Percentiles rank a stretch among this genome's conserved stretches.
These are phyloP conservation scores for Camellia oleifera DNA, from an alignment of 179 eudicot species.

Conservation along the genomic window DNA sequence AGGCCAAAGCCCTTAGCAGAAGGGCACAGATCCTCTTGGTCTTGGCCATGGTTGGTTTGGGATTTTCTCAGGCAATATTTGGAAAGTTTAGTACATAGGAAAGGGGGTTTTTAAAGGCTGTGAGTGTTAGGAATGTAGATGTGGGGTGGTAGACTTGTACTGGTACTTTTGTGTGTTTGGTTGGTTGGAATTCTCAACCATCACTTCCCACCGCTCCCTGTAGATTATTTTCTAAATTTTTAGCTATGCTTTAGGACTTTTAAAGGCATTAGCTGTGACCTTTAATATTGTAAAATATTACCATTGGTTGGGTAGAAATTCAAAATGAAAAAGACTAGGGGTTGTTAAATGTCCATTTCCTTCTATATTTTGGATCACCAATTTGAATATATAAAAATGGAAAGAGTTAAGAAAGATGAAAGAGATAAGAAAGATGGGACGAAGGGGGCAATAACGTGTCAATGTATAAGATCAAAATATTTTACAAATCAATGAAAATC, in stretches of 20 bases:
- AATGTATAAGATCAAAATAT: too few relatives aligned
- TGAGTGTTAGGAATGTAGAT: background rate
- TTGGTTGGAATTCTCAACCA: slow-evolving; percentile 3
- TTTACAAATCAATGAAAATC: too few relatives aligned
- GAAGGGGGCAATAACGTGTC: too few relatives aligned
- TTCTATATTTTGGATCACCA: background rate
- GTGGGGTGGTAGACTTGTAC: slow-evolving; percentile 8
- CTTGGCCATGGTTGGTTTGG: slow-evolving; percentile 29
- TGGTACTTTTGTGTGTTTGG: background rate
- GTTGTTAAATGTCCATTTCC: background rate
- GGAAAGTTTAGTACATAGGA: background rate
- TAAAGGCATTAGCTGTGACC: background rate
- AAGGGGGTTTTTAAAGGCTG: background rate
- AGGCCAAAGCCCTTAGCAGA: slow-evolving; percentile 40
- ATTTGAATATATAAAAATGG: too few relatives aligned
- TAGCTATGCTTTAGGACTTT: background rate
- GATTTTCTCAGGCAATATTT: background rate
- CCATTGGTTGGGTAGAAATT: background rate
- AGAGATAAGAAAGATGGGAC: background rate
- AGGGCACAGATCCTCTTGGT: slow-evolving; percentile 27
- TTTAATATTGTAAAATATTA: background rate
- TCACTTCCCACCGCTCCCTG: background rate
- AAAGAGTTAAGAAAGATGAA: too few relatives aligned
- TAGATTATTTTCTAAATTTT: background rate
- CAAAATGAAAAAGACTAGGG: background rate